Evolutionary conservation across 2,329 filamentous ascomycete genomes (phyloP).

Genomic region (Dactylellina sp.): DNA sequence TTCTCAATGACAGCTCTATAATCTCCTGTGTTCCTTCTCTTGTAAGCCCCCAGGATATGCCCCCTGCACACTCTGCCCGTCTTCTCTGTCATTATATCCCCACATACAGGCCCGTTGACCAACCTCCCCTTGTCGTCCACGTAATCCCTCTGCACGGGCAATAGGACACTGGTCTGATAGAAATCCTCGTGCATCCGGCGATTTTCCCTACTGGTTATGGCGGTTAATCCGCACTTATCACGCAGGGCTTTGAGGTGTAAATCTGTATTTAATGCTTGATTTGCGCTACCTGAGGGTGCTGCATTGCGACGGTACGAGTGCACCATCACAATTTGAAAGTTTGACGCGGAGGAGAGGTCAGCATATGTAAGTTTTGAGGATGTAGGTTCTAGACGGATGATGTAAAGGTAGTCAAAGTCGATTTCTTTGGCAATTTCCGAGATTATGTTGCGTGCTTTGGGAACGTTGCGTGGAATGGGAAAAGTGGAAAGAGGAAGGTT

Average conservation of each 20-base stretch:
- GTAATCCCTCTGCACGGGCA: constrained; percentile 47
- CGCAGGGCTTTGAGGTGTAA: constrained; percentile 44
- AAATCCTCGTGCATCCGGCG: constrained; percentile 14
- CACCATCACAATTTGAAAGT: constrained; percentile 45
- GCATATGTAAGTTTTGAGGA: constrained; percentile 32
- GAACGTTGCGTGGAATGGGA: constrained; percentile 24
- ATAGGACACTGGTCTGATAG: constrained; percentile 44
- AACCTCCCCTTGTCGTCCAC: constrained; percentile 40
- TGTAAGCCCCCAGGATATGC: constrained; percentile 50
- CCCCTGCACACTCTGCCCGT: constrained; percentile 43
- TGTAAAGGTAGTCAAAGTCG: constrained; percentile 55
- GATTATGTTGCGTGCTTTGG: constrained; percentile 28
- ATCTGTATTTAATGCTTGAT: constrained; percentile 51
- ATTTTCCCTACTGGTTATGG: constrained; percentile 26
- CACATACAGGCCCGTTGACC: constrained; percentile 11
- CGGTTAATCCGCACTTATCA: constrained; percentile 38
- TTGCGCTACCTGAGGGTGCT: constrained; percentile 33
- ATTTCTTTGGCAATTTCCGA: constrained; percentile 42
- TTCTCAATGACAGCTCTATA: constrained; percentile 36
- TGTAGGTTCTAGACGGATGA: constrained; percentile 44
- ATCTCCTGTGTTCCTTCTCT: constrained; percentile 41
- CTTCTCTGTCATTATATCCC: constrained; percentile 1
- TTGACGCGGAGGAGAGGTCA: constrained; percentile 26
- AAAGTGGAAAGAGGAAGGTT: constrained; percentile 37
- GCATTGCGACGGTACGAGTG: constrained; percentile 52